Evolutionary conservation across 352 stramenopile species (phyloP), one percentile per base, ranked within the genome.

Genomic region (Globisporangium abappressorium): DNA sequence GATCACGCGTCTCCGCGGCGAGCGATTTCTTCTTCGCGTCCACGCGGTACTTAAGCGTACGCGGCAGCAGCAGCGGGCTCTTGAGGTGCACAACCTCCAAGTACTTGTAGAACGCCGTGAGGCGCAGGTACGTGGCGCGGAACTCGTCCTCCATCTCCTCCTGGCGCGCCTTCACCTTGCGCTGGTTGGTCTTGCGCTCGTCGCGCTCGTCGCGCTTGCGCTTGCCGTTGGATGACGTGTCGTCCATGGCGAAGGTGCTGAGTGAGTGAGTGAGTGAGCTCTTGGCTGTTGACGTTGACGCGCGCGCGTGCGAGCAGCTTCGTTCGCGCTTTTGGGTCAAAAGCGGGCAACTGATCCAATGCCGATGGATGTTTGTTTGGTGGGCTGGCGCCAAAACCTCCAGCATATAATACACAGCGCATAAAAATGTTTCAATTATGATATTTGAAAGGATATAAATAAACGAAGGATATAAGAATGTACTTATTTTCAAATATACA

Each of bases 121-220:
- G 73, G 2, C 72, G 80, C 59, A 90, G 81, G 72, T 92, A 95
- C 65, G 84, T 85, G 33, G 80, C 81, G n/a, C 80, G 77, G 63
- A 95, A 95, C 75, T 95, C 87, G 41, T 84, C 73, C 69, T 92
- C 84, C 76, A 93, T 88, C 64, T 88, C 81, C 61, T 93, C 81
- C 71, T 92, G 81, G 9, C 82, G 82, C 55, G 79, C 70, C 38
- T 80, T 80, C n/a, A 82, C 68, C 26, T 76, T 77, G 18, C 80
- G 80, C 62, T 81, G 74, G 53, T 71, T 75, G 54, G 59, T 64
- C 30, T 74, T 75, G 57, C 79, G 70, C 56, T 88, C 77, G 53
- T 82, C 38, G 62, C 73, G 72, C 26, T 84, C 77, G 46, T 93
- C 83, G 65, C 80, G 80, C 74, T 89, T 91, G 63, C 86, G 86